Percentiles rank a stretch among this genome's conserved stretches.
Conservation (phyloP, 2,329 filamentous ascomycete species). For the Byssochlamys sp. region DNA sequence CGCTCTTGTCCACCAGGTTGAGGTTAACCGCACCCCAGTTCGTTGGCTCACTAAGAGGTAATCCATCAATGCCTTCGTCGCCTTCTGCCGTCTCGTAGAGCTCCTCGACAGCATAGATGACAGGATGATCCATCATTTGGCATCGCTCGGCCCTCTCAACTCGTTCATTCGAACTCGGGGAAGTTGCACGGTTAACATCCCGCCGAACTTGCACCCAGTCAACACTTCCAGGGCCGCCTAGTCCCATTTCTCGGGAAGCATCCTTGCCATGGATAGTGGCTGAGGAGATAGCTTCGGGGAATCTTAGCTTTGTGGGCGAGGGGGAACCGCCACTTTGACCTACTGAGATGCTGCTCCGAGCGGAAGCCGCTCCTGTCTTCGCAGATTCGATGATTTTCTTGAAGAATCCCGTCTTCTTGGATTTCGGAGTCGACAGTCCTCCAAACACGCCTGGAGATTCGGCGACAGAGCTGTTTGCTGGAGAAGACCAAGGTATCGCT, state of each 20-base stretch:
- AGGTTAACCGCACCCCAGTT: slow-evolving; percentile 75
- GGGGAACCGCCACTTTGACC: slow-evolving; percentile 40
- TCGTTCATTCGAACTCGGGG: slow-evolving; percentile 77
- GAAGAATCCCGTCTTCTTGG: slow-evolving; percentile 81
- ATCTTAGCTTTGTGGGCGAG: slow-evolving; percentile 41
- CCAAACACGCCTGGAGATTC: slow-evolving; percentile 64
- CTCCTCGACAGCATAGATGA: slow-evolving; percentile 81
- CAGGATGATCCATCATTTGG: slow-evolving; percentile 85
- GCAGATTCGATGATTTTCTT: slow-evolving; percentile 90
- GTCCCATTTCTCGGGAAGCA: slow-evolving; percentile 60
- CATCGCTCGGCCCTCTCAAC: slow-evolving; percentile 78
- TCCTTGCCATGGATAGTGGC: slow-evolving; percentile 35
- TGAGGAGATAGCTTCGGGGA: slow-evolving; percentile 38
- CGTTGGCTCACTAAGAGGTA: slow-evolving; percentile 69
- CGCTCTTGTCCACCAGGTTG: slow-evolving; percentile 85
- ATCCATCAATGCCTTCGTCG: slow-evolving; percentile 77
- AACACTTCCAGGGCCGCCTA: slow-evolving; percentile 42
- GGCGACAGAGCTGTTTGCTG: slow-evolving; percentile 43
- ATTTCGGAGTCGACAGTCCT: slow-evolving; percentile 64
- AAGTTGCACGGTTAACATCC: slow-evolving; percentile 91
- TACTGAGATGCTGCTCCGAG: slow-evolving; percentile 71
- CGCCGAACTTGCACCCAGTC: slow-evolving; percentile 98
- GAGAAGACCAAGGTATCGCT: slow-evolving; percentile 49
- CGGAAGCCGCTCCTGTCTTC: slow-evolving; percentile 85
- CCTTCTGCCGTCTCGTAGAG: slow-evolving; percentile 76